Evolutionary conservation across 352 stramenopile species (phyloP).

Genomic region (Globisporangium alternatum): DNA sequence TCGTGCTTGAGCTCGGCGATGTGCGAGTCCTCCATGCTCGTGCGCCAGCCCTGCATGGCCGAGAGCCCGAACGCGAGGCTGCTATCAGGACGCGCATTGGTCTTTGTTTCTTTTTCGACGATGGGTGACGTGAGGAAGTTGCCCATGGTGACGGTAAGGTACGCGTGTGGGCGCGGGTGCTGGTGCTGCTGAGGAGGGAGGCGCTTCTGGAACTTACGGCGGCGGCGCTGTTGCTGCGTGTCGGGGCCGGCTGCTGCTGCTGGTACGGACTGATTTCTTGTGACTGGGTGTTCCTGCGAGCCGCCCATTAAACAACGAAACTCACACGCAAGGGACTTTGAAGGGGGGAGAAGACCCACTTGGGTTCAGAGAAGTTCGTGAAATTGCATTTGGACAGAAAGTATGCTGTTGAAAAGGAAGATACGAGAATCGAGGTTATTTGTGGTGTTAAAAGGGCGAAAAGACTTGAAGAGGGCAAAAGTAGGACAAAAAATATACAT

Average conservation of each 20-base stretch:
- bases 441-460: not conserved
- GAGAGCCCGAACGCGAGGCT: conserved; percentile 60
- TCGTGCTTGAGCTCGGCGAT: conserved; percentile 47
- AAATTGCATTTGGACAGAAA: not conserved
- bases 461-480: not conserved
- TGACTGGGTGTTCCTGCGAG: conserved; percentile 23
- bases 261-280: conserved; percentile 1
- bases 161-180: not conserved
- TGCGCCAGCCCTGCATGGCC: conserved; percentile 82
- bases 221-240: not conserved
- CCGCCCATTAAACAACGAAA: conserved; percentile 16
- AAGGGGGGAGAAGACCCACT: not conserved
- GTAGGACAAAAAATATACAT: not conserved
- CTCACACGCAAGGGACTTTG: not conserved
- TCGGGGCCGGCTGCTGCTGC: not conserved
- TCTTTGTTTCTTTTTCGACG: conserved; percentile 73
- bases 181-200: not conserved
- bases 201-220: conserved; percentile 15
- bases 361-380: conserved; percentile 1
- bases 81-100: conserved; percentile 42
- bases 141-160: conserved; percentile 40
- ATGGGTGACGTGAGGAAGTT: conserved; percentile 79
- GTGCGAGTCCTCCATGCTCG: conserved; percentile 82
- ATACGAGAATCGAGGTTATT: not conserved
- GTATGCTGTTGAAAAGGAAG: not conserved